These are phyloP conservation scores for Porphyra umbilicalis DNA, from an alignment of 31 red algal genomes.

Conservation along the genomic window DNA sequence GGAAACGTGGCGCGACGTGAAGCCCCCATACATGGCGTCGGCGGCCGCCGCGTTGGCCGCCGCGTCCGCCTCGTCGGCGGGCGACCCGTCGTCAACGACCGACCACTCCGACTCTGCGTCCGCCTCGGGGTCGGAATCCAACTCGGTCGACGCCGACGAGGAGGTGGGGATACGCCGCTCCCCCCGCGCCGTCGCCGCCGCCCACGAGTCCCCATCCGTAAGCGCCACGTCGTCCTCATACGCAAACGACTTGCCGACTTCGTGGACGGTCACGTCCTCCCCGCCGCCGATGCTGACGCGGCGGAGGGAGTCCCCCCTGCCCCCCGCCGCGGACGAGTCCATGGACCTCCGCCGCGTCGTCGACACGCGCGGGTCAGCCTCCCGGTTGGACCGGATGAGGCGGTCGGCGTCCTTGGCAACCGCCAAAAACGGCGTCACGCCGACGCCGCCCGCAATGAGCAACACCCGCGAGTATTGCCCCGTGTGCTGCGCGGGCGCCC, in stretches of 20 bases:
- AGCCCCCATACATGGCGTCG: background rate
- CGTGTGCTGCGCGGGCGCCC: constrained; percentile 24
- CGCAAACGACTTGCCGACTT: background rate
- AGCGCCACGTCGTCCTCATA: background rate
- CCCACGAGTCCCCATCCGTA: background rate
- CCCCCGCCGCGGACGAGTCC: background rate
- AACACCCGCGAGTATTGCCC: constrained; percentile 15
- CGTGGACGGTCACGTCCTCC: background rate
- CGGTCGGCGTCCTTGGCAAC: constrained; percentile 35
- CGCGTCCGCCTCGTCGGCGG: background rate
- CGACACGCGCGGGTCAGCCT: background rate
- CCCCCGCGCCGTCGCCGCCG: background rate
- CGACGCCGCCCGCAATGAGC: constrained; percentile 12
- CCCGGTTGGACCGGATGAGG: background rate
- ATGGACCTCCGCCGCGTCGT: background rate
- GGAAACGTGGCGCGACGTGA: background rate
- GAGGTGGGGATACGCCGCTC: background rate
- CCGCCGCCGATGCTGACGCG: background rate
- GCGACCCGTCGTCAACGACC: background rate
- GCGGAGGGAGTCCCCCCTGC: background rate
- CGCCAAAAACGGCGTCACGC: constrained; percentile 18
- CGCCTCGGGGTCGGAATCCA: background rate
- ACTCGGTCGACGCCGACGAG: background rate
- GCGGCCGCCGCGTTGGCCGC: background rate
- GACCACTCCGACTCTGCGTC: background rate